Conservation (phyloP, 208 protist species). For the Naegleria fowleri region DNA sequence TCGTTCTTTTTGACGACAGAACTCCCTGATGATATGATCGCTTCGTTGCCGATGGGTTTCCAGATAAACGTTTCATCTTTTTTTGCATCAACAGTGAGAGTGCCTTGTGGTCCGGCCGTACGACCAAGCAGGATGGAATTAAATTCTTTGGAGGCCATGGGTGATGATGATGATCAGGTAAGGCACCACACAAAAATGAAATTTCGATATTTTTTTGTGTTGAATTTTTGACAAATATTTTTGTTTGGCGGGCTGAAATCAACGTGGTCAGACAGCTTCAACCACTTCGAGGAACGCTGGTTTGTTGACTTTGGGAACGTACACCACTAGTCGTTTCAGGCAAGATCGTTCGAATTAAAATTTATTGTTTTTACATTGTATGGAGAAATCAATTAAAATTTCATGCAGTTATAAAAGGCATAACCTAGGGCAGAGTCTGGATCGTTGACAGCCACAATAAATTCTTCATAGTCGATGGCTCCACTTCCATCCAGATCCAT, state of each 20-base stretch:
- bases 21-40: background rate
- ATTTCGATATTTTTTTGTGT: background rate
- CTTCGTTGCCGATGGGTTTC: background rate
- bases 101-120: background rate
- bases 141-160: background rate
- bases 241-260: background rate
- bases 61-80: background rate
- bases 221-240: background rate
- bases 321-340: too few species aligned
- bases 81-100: background rate
- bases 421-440: background rate
- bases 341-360: too few species aligned
- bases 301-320: too few species aligned
- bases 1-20: background rate
- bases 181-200: too few species aligned
- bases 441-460: background rate
- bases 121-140: background rate
- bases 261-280: background rate
- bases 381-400: background rate
- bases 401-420: background rate
- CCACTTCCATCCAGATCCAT: constrained; percentile 13
- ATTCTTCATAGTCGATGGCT: constrained; percentile 20
- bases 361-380: too few species aligned
- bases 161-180: too few species aligned
- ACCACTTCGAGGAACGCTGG: background rate